Conservation (phyloP, 2,329 filamentous ascomycete genomes). For the Chaetothyriales sp. region DNA sequence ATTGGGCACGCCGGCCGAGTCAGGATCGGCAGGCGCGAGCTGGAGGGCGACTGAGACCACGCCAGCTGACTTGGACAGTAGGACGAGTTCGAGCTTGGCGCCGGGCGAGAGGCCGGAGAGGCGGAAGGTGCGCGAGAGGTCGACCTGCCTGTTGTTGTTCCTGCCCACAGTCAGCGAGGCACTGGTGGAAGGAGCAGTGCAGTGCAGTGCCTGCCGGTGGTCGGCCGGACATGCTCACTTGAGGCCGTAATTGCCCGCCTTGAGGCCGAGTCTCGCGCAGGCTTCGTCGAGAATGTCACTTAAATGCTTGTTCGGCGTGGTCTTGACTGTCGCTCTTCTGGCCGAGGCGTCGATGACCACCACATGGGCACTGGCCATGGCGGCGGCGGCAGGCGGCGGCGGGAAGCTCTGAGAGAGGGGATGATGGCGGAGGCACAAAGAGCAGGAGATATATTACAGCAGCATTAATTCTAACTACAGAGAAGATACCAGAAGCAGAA, state of each 20-base stretch:
- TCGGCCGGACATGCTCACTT: conserved; percentile 44
- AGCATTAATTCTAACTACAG: not conserved
- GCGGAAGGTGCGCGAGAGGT: conserved; percentile 72
- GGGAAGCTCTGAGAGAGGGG: conserved; percentile 1
- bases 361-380: conserved; percentile 68
- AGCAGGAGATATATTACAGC: not conserved
- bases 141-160: conserved; percentile 70
- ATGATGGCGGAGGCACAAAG: not conserved
- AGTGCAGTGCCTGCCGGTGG: too few relatives aligned
- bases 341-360: conserved; percentile 73
- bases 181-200: too few relatives aligned
- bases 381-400: conserved; percentile 19
- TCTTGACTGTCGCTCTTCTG: conserved; percentile 67
- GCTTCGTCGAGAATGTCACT: conserved; percentile 79
- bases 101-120: conserved; percentile 70
- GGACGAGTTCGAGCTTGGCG: conserved; percentile 83
- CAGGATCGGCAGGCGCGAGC: conserved; percentile 49
- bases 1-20: conserved; percentile 48
- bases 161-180: conserved; percentile 28
- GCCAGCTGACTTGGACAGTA: conserved; percentile 70
- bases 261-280: conserved; percentile 64
- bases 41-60: conserved; percentile 83
- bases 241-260: conserved; percentile 60
- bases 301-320: conserved; percentile 65
- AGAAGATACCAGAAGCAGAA: not conserved